These are phyloP conservation scores for Aspergillus niger DNA, from an alignment of 2,329 filamentous ascomycete species.

Conservation along the genomic window DNA sequence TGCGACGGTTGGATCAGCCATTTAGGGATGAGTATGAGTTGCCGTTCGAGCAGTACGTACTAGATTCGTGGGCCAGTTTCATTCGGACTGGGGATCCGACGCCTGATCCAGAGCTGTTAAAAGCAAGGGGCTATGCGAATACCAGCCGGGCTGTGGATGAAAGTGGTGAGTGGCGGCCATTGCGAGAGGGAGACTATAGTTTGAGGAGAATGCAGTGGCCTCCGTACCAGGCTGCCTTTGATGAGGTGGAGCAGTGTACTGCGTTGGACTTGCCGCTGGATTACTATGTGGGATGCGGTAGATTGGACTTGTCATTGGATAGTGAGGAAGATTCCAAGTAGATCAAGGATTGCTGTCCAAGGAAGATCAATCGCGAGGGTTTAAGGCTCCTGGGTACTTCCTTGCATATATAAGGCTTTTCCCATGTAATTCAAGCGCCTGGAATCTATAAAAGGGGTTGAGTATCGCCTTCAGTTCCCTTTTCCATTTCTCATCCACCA, in stretches of 20 bases:
- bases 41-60: slow-evolving; percentile 26
- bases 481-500: fast-evolving
- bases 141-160: neutral
- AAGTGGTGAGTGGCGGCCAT: neutral
- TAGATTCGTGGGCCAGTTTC: slow-evolving; percentile 30
- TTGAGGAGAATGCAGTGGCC: slow-evolving; percentile 8
- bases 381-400: too few relatives aligned
- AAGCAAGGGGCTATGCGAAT: neutral
- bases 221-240: neutral
- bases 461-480: too few relatives aligned
- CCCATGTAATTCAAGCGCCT: too few relatives aligned
- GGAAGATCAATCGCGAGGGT: too few relatives aligned
- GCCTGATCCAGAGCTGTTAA: slow-evolving; percentile 6
- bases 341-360: too few relatives aligned
- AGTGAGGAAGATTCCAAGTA: too few relatives aligned
- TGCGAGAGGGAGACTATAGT: neutral
- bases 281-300: neutral
- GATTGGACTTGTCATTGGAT: too few relatives aligned
- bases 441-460: too few relatives aligned
- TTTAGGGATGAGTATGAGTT: slow-evolving; percentile 25
- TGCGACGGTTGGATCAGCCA: slow-evolving; percentile 28
- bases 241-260: slow-evolving; percentile 5
- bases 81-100: slow-evolving; percentile 21
- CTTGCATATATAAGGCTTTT: too few relatives aligned
- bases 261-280: neutral